These are phyloP conservation scores for Phytophthora pseudosyringae DNA, from an alignment of 352 stramenopile genomes.

Conservation along the genomic window DNA sequence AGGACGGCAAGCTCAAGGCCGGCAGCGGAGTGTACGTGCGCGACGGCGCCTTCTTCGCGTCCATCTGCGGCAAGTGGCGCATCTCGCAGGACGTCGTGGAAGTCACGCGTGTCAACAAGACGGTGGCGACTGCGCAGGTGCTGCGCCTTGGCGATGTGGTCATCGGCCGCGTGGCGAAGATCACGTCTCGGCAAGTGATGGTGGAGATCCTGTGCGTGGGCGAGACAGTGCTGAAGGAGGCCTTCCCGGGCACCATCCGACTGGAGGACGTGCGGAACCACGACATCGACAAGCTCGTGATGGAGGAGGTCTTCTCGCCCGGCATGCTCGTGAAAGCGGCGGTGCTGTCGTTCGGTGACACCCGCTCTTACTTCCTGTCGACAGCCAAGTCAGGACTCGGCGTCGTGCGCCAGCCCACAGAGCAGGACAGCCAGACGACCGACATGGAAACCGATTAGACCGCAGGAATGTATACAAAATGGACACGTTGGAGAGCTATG, in stretches of 20 bases:
- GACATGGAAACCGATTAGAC: constrained; percentile 61
- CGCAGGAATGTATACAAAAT: constrained; percentile 29
- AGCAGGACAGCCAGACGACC: constrained; percentile 39
- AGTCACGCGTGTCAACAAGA: constrained; percentile 57
- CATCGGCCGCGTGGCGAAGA: constrained; percentile 69
- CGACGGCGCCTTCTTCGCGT: constrained; percentile 75
- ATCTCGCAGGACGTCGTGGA: constrained; percentile 51
- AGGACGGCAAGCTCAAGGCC: constrained; percentile 43
- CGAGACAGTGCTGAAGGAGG: constrained; percentile 77
- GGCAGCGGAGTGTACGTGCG: constrained; percentile 62
- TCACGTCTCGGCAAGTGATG: constrained; percentile 75
- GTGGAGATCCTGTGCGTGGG: constrained; percentile 80
- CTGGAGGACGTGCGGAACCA: constrained; percentile 81
- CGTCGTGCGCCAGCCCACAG: constrained; percentile 51
- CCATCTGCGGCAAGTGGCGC: constrained; percentile 58
- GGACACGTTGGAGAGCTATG: constrained; percentile 1
- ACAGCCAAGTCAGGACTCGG: constrained; percentile 76
- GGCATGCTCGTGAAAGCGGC: constrained; percentile 76
- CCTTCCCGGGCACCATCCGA: constrained; percentile 80
- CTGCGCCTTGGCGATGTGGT: constrained; percentile 71
- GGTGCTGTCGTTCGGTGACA: constrained; percentile 88
- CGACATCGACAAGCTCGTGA: constrained; percentile 82
- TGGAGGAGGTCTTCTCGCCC: constrained; percentile 79
- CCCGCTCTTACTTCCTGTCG: constrained; percentile 86
- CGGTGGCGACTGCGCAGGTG: constrained; percentile 74